Evolutionary conservation across 2,329 filamentous ascomycete species (phyloP), one percentile per base, ranked within the genome.

Genomic region (Cadophora sp.): DNA sequence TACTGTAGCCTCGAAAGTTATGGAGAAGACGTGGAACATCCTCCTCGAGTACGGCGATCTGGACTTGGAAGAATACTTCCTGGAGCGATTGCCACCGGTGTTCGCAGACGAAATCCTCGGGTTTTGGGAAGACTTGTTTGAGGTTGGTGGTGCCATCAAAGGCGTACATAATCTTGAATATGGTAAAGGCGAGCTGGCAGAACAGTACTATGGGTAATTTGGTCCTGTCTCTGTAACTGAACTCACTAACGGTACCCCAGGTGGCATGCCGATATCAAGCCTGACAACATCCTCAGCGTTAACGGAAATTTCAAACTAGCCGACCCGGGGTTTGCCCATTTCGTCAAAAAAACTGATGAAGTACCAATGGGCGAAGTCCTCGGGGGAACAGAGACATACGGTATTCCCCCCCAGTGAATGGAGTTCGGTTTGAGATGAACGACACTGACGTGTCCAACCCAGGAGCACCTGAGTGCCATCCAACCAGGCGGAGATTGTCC

Each of bases 201-300:
- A 45, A n/a, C n/a, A 18, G 1, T 45, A 45, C 43, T 45, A 18
- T 18, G 43, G 43, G 43, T 45, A 18, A 3, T 13, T 45, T 45
- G 5, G 14, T 7, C 13, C 43, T 45, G 13, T 45, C 43, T 45
- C 43, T 45, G n/a, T 1, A 18, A 18, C 2, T 4, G n/a, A 18
- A 8, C 13, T 45, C 5, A 20, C 43, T 45, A 45, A 45, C 11
- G 36, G 3, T n/a, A 13, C 14, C n/a, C 8, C 8, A 45, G 43
- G 8, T 45, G 79, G 78, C 80, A 82, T 67, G 75, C 76, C 11
- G 75, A 79, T 51, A 75, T 79, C 45, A 79, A 78, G 45, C 78
- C 78, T 1, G 76, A 76, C 45, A 79, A 79, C 48, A 78, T 79
- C 11, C 64, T 79, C 5, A 51, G 65, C 1, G 74, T 81, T 0